These are phyloP conservation scores for Penstemon barbatus DNA, from an alignment of 257 asterid genomes.

Conservation along the genomic window DNA sequence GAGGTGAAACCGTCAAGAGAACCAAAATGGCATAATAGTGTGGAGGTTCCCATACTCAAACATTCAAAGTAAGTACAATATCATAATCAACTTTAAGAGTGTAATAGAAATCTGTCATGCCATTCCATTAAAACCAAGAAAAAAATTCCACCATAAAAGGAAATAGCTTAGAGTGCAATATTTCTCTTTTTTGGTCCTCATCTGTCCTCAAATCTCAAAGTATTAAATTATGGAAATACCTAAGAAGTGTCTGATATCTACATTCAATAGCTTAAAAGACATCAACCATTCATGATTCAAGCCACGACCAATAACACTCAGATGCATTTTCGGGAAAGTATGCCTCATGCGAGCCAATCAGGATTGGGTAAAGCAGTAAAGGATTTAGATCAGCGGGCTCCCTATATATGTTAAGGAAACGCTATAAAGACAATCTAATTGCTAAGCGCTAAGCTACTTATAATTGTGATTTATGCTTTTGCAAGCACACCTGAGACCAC, in stretches of 20 bases:
- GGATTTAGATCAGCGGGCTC: not conserved
- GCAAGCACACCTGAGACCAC: not conserved
- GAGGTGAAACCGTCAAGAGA: constrained; percentile 4
- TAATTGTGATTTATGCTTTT: not conserved
- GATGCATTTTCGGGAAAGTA: not conserved
- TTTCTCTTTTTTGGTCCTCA: constrained; percentile 3
- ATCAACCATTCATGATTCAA: constrained; percentile 1
- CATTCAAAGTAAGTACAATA: not conserved
- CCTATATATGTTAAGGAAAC: not conserved
- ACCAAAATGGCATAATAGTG: not conserved
- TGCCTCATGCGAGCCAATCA: not conserved
- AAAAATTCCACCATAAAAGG: not conserved
- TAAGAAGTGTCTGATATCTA: not conserved
- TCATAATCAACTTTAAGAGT: not conserved
- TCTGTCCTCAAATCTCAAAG: not conserved
- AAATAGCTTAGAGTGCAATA: not conserved
- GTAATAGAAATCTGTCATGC: not conserved
- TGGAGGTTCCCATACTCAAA: not conserved
- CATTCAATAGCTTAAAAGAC: not conserved
- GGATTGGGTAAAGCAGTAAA: not conserved
- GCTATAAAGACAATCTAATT: not conserved
- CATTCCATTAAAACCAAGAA: not conserved
- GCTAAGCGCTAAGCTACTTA: not conserved
- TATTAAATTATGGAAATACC: not conserved
- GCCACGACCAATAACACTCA: not conserved